Base-by-base conservation (phyloP, 768 basidiomycete species). In the Mycena maculata region DNA sequence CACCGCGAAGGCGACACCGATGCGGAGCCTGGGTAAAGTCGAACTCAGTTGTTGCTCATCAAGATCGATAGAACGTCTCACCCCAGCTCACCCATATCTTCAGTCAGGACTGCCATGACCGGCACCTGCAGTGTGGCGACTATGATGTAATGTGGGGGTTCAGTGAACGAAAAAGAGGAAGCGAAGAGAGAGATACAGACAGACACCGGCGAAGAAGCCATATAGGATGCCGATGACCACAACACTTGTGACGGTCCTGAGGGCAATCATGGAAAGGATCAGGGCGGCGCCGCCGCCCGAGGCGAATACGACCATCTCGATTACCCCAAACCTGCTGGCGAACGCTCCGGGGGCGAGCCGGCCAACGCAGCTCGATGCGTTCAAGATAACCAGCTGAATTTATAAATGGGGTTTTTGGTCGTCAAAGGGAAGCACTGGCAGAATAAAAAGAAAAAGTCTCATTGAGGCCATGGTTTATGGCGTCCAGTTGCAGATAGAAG, bases 401-500 rank as follows among this genome's bases (percentile, higher is more conserved):
- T 18, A 63, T 65, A 9, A 39, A 45, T 45, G 31, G 33, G 42
- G 42, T 42, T 49, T 31, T 36, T 15, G 9, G 33, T 13, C 33
- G 13, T 36, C 8, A 36, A 36, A 36, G 12, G 22, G 18, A 20
- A 54, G 13, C 49, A 71, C 72, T 36, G 28, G 80, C 82, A 23
- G 80, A 76, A 54, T 82, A 81, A 48, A 83, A 81, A 3, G 79
- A 74, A 22, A 83, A 75, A 8, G 65, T 74, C 18, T 71, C 42
- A 16, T 73, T 61, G 50, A 76, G 68, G 1, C 76, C 73, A 45
- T 79, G 79, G 25, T 60, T 30, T 48, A 72, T 50, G 2, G 80
- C 72, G 63, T 76, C 77, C 18, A 82, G 66, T 61, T 82, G 82
- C 10, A 81, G 63, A 63, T 78, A 83, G 68, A 82, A 82, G 13